phyloP scores from a whole-genome alignment of 148 eudicot species.

The Persicaria maculosa region DNA sequence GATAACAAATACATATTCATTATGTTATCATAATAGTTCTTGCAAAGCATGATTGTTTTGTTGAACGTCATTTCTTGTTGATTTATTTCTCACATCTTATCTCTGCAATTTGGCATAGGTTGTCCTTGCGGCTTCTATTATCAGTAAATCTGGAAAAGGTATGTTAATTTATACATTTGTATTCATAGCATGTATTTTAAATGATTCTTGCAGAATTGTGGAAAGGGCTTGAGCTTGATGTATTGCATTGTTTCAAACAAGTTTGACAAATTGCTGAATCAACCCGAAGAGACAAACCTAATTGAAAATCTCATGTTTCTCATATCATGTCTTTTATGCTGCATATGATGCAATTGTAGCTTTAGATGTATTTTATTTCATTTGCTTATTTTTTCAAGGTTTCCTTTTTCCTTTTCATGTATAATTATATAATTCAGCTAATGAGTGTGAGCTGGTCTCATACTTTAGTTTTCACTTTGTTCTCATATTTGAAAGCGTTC shows the following conservation, averaged over 20 bases:
- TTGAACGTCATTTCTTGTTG: neutral
- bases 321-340: too few relatives aligned
- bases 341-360: neutral
- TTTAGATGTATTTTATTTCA: neutral
- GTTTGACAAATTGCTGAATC: neutral
- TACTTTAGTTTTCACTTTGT: neutral
- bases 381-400: neutral
- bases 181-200: neutral
- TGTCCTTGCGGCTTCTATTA: constrained; percentile 43
- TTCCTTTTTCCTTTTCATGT: neutral
- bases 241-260: neutral
- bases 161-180: neutral
- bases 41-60: neutral
- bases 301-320: neutral
- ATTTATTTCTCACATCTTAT: neutral
- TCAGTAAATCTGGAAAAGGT: constrained; percentile 46
- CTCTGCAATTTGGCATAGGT: constrained; percentile 20
- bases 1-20: neutral
- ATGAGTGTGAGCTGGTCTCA: neutral
- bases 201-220: neutral
- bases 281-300: neutral
- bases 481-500: neutral
- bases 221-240: neutral
- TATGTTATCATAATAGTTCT: neutral
- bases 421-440: neutral